phyloP scores from a whole-genome alignment of 2,329 filamentous ascomycete genomes.

The Tolypocladium sp. region DNA sequence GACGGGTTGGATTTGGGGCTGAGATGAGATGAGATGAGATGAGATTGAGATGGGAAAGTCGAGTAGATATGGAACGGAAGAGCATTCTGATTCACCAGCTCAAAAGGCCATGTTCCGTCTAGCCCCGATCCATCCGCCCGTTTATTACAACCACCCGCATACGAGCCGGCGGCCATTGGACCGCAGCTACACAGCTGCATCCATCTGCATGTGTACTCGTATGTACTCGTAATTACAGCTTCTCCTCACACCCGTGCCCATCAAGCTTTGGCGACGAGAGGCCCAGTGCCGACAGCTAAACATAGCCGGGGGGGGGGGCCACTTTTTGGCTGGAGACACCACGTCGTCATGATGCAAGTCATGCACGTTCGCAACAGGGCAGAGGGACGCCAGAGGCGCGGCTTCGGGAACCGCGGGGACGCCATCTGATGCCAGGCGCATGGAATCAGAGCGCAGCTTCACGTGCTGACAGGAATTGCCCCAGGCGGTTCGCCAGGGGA shows the following conservation, averaged over 20 bases:
- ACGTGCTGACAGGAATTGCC: background rate
- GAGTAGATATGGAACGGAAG: background rate
- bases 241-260: background rate
- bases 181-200: background rate
- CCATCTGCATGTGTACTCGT: background rate
- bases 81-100: background rate
- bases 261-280: background rate
- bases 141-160: background rate
- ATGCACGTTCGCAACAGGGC: background rate
- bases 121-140: background rate
- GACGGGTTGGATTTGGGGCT: background rate
- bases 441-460: background rate
- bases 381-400: too few relatives aligned
- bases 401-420: background rate
- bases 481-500: background rate
- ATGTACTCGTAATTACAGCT: too few relatives aligned
- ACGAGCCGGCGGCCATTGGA: background rate
- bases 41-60: background rate
- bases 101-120: background rate
- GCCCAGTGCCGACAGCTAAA: background rate
- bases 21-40: background rate
- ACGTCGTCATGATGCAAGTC: slow-evolving; percentile 4
- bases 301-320: background rate
- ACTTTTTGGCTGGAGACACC: background rate
- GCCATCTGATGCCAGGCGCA: background rate